Base-by-base conservation (phyloP, 208 protist genomes). In the Trypanosoma cruzi region DNA sequence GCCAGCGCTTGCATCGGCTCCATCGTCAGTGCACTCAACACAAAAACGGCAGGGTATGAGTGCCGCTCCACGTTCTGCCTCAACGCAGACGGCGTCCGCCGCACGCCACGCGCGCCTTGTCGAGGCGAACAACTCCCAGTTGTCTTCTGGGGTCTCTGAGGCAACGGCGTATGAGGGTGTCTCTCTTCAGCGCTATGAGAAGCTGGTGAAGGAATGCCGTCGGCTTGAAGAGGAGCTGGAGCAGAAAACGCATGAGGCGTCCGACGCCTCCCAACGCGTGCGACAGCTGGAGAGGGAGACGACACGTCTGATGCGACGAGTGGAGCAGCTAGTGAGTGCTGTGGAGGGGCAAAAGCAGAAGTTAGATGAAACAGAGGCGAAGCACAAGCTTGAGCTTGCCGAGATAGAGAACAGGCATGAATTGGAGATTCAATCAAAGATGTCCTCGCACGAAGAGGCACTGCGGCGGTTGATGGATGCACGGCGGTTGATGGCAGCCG, bases 381-480 rank as follows among this genome's bases (percentile, higher is more conserved):
- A 66, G 18, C 80, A 87, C 48, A 29, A 62, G 34, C 54, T 88
- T 48, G 84, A 89, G 67, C 24, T 85, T 37, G 79, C 75, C 44
- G 82, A 87, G 22, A 42, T 72, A 31, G 71, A 78, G 34, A 77
- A 81, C 48, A 73, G 63, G 40, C 80, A 89, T 68, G 75, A 80
- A 13, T 61, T 76, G 7, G 75, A 75, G 16, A 40, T 92, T 32
- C 65, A 60, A 4, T 71, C 74, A 28, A 83, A 84, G 37, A 76
- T 82, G 48, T 77, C 80, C n/a, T 64, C 77, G 49, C 80, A 90
- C 57, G 82, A 86, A 36, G 77, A 83, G 64, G 68, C 79, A 16
- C 63, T 93, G 54, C 65, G 69, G 28, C 73, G 88, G 58, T 46
- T 93, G 14, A 37, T 87, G 56, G 76, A 75, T 49, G 75, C 81